Conservation (phyloP, 371 early-diverging fungal species). For the Homolaphlyctis polyrhiza region DNA sequence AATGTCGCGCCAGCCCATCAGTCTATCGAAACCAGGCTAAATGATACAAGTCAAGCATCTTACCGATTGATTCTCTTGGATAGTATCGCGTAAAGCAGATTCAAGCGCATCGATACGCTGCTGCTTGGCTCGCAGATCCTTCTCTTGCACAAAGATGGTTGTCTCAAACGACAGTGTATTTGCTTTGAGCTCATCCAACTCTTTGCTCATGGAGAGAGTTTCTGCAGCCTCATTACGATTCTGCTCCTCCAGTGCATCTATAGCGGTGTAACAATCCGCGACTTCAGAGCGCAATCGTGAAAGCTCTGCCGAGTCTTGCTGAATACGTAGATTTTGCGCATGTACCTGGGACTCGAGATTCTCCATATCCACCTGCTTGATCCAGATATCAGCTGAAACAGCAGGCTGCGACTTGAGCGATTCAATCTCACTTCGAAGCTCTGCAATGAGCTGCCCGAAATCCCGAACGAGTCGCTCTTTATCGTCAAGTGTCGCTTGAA, state of each 20-base stretch:
- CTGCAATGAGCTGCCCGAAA: background rate
- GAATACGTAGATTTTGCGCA: background rate
- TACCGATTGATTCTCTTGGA: background rate
- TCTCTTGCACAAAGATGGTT: background rate
- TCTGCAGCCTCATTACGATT: background rate
- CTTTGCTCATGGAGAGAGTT: background rate
- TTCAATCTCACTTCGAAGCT: background rate
- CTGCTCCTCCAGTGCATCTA: background rate
- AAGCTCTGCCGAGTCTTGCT: background rate
- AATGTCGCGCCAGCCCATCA: background rate
- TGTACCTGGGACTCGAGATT: background rate
- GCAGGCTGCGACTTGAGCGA: background rate
- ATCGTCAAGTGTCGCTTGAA: background rate
- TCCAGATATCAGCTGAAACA: background rate
- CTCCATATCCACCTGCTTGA: background rate
- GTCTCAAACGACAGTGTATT: background rate
- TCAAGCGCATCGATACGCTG: background rate
- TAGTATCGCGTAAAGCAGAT: background rate
- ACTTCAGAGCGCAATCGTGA: background rate
- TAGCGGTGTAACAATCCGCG: background rate
- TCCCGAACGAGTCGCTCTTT: background rate
- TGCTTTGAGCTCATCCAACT: background rate
- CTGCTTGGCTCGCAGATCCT: background rate
- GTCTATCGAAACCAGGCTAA: background rate
- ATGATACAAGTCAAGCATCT: too few species aligned